A percentile compares a stretch with the other conserved stretches of the same genome.
Conservation (phyloP, 2,329 filamentous ascomycete genomes). For the Balansia obtecta region DNA sequence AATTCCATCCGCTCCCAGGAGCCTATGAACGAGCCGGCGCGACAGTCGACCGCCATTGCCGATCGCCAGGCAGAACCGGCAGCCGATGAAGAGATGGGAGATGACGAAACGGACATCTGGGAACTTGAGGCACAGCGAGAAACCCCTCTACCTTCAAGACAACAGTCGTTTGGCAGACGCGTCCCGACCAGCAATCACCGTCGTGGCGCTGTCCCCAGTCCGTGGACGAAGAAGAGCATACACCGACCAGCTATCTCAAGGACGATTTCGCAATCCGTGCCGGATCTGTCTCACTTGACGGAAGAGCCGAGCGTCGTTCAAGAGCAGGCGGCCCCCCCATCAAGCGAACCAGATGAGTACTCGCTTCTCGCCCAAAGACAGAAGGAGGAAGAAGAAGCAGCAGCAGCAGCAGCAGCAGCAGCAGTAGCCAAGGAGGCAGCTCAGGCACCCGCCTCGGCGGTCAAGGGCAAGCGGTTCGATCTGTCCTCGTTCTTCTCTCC, state of each 20-base stretch:
- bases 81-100: slow-evolving; percentile 12
- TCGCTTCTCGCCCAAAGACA: slow-evolving; percentile 28
- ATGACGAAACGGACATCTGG: slow-evolving; percentile 43
- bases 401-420: slow-evolving; percentile 6
- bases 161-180: slow-evolving; percentile 18
- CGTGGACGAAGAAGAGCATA: slow-evolving; percentile 24
- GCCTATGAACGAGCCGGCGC: slow-evolving; percentile 8
- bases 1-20: background rate
- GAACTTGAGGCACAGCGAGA: slow-evolving; percentile 41
- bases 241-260: slow-evolving; percentile 2
- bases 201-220: slow-evolving; percentile 21
- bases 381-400: slow-evolving; percentile 10
- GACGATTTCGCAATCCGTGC: slow-evolving; percentile 7
- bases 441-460: slow-evolving; percentile 11
- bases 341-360: slow-evolving; percentile 26
- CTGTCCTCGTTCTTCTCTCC: slow-evolving; percentile 47
- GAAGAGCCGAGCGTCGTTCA: slow-evolving; percentile 5
- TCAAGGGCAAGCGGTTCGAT: slow-evolving; percentile 28
- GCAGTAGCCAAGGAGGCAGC: slow-evolving; percentile 7
- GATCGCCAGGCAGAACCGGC: background rate
- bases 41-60: background rate
- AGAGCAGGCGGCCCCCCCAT: slow-evolving; percentile 8
- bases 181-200: slow-evolving; percentile 11
- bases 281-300: slow-evolving; percentile 7
- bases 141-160: slow-evolving; percentile 21